Conservation (phyloP, 371 early-diverging fungal species). For the Mucor racemosus region DNA sequence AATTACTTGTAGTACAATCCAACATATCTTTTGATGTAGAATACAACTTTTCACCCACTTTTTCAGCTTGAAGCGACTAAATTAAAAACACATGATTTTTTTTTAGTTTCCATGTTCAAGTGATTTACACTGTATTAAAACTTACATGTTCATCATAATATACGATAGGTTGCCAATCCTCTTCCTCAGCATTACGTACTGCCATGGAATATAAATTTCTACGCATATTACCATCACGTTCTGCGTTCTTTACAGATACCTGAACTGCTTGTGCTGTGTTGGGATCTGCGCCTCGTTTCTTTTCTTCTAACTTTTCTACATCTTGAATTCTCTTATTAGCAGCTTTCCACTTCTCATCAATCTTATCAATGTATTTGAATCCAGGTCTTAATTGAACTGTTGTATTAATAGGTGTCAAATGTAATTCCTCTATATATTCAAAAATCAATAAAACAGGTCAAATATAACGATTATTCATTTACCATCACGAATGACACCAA, state of each 20-base stretch:
- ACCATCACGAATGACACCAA: conserved; percentile 80
- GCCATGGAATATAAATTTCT: conserved; percentile 63
- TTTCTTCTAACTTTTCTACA: conserved; percentile 67
- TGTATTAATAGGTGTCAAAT: conserved; percentile 77
- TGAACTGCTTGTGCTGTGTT: conserved; percentile 66
- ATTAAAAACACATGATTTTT: neutral
- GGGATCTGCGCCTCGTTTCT: conserved; percentile 49
- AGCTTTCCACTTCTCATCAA: conserved; percentile 81
- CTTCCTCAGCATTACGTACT: conserved; percentile 73
- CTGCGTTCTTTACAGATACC: conserved; percentile 61
- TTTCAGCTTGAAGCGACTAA: conserved; percentile 49
- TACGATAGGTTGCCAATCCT: conserved; percentile 74
- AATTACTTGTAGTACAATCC: conserved; percentile 42
- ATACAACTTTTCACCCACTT: conserved; percentile 53
- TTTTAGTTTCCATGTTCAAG: neutral
- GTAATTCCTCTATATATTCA: conserved; percentile 67
- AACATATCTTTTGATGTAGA: conserved; percentile 42
- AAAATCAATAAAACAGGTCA: neutral
- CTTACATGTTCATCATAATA: conserved; percentile 71
- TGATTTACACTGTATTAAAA: conserved; percentile 1
- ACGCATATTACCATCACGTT: conserved; percentile 55
- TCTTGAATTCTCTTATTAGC: conserved; percentile 70
- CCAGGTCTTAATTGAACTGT: conserved; percentile 84
- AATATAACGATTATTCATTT: conserved; percentile 1
- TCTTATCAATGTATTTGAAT: conserved; percentile 86